Evolutionary conservation across 441 rosid species (phyloP), one percentile per base, ranked within the genome.

Genomic region (Lepidium campestre): DNA sequence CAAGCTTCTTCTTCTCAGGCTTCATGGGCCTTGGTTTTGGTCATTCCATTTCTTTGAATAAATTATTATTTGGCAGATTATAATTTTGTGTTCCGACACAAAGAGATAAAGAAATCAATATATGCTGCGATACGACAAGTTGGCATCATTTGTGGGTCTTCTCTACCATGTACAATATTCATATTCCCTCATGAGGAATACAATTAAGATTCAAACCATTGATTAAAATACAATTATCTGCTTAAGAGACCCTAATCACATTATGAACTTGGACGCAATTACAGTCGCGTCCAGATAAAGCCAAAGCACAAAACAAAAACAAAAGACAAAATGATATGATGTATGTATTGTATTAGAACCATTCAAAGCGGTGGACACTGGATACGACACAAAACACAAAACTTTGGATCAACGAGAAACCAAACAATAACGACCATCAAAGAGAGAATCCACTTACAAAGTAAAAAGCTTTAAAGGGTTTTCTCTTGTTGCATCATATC

Each of bases 341-440:
- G 12, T 53, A 19, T 50, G 12, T 53, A 7, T 36, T 39, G 32
- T 44, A 10, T 36, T 39, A 32, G 27, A 71, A 62, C 68, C 68
- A 54, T 62, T 70, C 63, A 54, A 70, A 70, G 65, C 75, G 75
- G 70, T 57, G 60, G 60, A 72, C 71, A 57, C 61, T 55, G 27
- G 31, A 55, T 29, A 35, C 31, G 14, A 55, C 58, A 71, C 64
- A 71, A n/a, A n/a, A 71, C 53, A 71, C 39, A 57, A 32, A 4
- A 15, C 49, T 19, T 36, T 35, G 29, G 2, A 65, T 65, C 67
- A 57, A 65, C 50, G 35, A 61, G 46, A 59, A 36, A 54, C 34
- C 63, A 68, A 68, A 59, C 41, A 31, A 15, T 20, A 54, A 61
- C 74, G 75, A 62, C 57, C 34, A 62, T 54, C 64, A 25, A n/a